Conservation (phyloP, 108 stramenopile species). For the Halocafeteria seosinensis region DNA sequence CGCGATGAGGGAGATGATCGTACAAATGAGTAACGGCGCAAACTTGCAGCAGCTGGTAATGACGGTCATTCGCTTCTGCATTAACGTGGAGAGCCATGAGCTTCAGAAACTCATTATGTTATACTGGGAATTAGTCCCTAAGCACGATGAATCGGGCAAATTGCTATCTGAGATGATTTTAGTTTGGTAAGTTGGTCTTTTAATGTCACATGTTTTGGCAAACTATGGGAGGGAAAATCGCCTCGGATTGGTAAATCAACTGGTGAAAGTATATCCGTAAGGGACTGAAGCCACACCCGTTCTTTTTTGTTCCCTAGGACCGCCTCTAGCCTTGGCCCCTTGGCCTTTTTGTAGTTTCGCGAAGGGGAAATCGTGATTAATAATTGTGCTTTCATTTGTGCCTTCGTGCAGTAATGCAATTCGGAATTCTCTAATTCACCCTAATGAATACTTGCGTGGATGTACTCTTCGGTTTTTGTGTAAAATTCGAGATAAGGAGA, state of each 20-base stretch:
- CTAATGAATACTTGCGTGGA: conserved; percentile 95
- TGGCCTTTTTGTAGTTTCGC: no score
- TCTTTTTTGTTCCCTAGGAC: not conserved
- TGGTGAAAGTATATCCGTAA: not conserved
- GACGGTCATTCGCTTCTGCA: conserved; percentile 61
- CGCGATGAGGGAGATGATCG: conserved; percentile 90
- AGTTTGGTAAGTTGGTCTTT: conserved; percentile 12
- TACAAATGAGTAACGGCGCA: conserved; percentile 66
- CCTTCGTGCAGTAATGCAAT: conserved; percentile 70
- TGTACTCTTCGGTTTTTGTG: conserved; percentile 94
- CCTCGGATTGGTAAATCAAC: no score
- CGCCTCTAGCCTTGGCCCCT: no score
- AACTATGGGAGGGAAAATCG: no score
- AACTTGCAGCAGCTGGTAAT: conserved; percentile 32
- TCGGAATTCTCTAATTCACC: conserved; percentile 92
- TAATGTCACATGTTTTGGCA: not conserved
- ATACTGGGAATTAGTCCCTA: conserved; percentile 97
- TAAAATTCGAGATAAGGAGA: conserved; percentile 88
- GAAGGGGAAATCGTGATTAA: no score
- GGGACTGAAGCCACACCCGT: not conserved
- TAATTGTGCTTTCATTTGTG: not conserved
- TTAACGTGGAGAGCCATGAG: conserved; percentile 88
- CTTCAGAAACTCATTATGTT: conserved; percentile 94
- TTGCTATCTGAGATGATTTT: conserved; percentile 94
- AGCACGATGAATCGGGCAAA: conserved; percentile 58